phyloP scores from a whole-genome alignment of 345 rosid species.

The Dovyalis caffra region DNA sequence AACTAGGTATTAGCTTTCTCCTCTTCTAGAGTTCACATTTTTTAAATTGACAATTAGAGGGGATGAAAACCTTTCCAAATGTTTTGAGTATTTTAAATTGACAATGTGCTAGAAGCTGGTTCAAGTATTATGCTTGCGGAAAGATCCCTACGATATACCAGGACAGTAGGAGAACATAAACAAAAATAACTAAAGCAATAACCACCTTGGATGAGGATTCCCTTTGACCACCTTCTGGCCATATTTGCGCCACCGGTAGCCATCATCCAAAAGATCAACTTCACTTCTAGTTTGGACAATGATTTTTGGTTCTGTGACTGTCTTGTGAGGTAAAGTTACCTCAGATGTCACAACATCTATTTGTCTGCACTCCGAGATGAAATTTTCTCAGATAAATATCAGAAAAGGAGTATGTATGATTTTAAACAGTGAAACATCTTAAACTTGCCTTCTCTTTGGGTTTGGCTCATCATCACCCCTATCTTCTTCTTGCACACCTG shows the following conservation, averaged over 20 bases:
- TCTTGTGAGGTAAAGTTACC: slow-evolving; percentile 56
- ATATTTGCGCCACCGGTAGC: slow-evolving; percentile 96
- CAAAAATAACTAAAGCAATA: slow-evolving; percentile 10
- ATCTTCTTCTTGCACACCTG: slow-evolving; percentile 39
- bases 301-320: slow-evolving; percentile 83
- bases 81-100: background rate
- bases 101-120: background rate
- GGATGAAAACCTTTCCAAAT: background rate
- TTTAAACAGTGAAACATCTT: slow-evolving; percentile 1
- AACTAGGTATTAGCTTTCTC: background rate
- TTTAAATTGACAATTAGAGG: background rate
- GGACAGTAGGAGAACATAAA: slow-evolving; percentile 14
- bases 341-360: slow-evolving; percentile 36
- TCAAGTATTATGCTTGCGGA: background rate
- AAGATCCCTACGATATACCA: background rate
- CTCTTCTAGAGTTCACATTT: background rate
- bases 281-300: slow-evolving; percentile 95
- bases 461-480: slow-evolving; percentile 55
- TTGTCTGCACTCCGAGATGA: slow-evolving; percentile 45
- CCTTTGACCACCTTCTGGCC: slow-evolving; percentile 99
- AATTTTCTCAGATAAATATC: slow-evolving; percentile 1
- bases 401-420: background rate
- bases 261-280: slow-evolving; percentile 97
- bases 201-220: slow-evolving; percentile 88
- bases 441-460: slow-evolving; percentile 65